phyloP scores from a whole-genome alignment of 2,329 filamentous ascomycete species.

The Pseudocercospora macadamiae region DNA sequence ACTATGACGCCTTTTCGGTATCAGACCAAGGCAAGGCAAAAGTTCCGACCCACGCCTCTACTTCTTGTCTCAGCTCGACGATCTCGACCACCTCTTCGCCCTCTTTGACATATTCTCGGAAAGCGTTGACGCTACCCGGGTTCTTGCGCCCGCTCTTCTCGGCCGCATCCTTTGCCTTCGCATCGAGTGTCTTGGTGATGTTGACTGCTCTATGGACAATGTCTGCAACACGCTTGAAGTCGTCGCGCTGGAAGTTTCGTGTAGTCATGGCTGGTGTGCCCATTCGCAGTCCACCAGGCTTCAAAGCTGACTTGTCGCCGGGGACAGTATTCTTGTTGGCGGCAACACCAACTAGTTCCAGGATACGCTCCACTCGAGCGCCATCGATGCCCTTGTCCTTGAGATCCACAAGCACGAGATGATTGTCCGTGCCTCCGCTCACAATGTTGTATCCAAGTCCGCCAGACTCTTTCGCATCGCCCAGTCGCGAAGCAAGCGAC shows the following conservation, averaged over 20 bases:
- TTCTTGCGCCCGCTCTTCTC: slow-evolving; percentile 69
- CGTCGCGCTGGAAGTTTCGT: slow-evolving; percentile 83
- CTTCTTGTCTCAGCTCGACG: slow-evolving; percentile 71
- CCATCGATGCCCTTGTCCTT: slow-evolving; percentile 88
- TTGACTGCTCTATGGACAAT: slow-evolving; percentile 82
- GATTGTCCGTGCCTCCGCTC: slow-evolving; percentile 93
- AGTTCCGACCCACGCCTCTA: slow-evolving; percentile 77
- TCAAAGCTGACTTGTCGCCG: slow-evolving; percentile 89
- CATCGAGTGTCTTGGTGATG: slow-evolving; percentile 76
- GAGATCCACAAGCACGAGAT: slow-evolving; percentile 89
- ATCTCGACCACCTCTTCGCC: slow-evolving; percentile 72
- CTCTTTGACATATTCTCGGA: slow-evolving; percentile 68
- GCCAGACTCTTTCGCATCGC: slow-evolving; percentile 71
- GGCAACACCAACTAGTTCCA: slow-evolving; percentile 98
- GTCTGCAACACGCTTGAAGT: slow-evolving; percentile 84
- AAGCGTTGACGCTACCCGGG: slow-evolving; percentile 66
- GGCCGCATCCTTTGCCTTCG: slow-evolving; percentile 69
- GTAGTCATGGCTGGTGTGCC: slow-evolving; percentile 98
- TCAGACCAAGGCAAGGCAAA: slow-evolving; percentile 68
- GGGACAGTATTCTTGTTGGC: slow-evolving; percentile 99
- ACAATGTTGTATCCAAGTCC: slow-evolving; percentile 86
- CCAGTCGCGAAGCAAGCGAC: slow-evolving; percentile 72
- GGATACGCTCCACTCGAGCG: slow-evolving; percentile 89
- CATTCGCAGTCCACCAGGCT: slow-evolving; percentile 90
- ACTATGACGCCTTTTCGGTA: slow-evolving; percentile 10